phyloP scores from a whole-genome alignment of 805 yeast species.

The Maudiozyma pseudohumilis region DNA sequence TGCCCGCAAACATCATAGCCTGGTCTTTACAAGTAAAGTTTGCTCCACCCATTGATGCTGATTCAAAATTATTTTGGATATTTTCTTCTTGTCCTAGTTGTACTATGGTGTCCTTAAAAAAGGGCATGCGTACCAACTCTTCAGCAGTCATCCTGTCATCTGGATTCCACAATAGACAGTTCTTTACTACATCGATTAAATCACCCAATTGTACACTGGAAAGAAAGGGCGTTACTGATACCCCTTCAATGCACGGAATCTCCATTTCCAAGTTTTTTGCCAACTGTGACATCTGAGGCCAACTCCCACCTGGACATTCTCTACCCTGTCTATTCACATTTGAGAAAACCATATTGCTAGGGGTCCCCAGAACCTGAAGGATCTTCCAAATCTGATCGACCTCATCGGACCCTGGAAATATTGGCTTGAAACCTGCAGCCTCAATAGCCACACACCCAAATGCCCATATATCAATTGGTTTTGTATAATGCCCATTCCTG shows the following conservation, averaged over 20 bases:
- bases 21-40: conserved; percentile 10
- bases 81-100: conserved; percentile 4
- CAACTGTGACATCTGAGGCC: conserved; percentile 54
- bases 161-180: conserved; percentile 70
- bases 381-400: conserved; percentile 69
- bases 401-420: conserved; percentile 77
- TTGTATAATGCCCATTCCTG: conserved; percentile 51
- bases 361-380: conserved; percentile 64
- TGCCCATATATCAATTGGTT: conserved; percentile 78
- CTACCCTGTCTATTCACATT: conserved; percentile 14
- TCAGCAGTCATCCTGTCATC: conserved; percentile 45
- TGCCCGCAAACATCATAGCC: conserved; percentile 3
- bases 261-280: conserved; percentile 45
- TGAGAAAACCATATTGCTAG: too few species aligned
- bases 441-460: conserved; percentile 74
- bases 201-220: conserved; percentile 35
- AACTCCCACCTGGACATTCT: conserved; percentile 56
- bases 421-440: conserved; percentile 59
- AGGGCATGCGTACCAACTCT: conserved; percentile 39
- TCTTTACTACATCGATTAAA: conserved; percentile 33
- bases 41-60: conserved; percentile 21
- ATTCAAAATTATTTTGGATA: conserved; percentile 8
- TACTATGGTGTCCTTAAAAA: conserved; percentile 39
- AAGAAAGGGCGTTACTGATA: conserved; percentile 36
- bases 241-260: conserved; percentile 48